Base-by-base conservation (phyloP, 2,329 filamentous ascomycete species). In the Phyllosticta citriasiana region DNA sequence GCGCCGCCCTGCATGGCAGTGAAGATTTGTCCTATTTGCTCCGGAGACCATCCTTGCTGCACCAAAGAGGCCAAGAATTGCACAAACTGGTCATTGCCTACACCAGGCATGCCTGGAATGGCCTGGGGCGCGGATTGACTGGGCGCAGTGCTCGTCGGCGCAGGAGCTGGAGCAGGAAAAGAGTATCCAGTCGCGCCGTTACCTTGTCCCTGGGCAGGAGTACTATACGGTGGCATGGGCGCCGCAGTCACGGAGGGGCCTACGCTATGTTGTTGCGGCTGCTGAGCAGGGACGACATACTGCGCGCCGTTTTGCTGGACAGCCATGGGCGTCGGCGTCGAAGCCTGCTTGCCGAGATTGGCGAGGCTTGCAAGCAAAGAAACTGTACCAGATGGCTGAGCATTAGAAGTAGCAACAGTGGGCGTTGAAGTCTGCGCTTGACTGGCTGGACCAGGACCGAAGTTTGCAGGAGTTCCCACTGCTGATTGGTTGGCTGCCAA, bases 321-420 rank as follows among this genome's bases (percentile, higher is more conserved):
- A 26, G 53, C 27, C 33, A 26, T 60, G 25, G 57, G 60, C 22
- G 55, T 7, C 7, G 60, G 55, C 14, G 59, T 16, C 40, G 60
- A 62, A 65, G 61, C 66, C 35, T 69, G 70, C 57, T 72, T 72
- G 27, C 66, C 67, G 57, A 71, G 63, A 53, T 66, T 65, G 53
- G 70, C 69, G 56, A 75, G 67, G 10, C 70, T 70, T 54, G 72
- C 71, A 63, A 72, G 69, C 30, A 74, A 62, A 63, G 72, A 67
- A 62, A 64, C 66, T 35, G 68, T 62, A 62, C 71, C 71, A 60
- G 65, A 63, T 58, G 66, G 59, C 57, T 67, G 65, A 40, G 64
- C 40, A 47, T 67, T 62, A 59, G 64, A 57, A 56, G 64, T 54
- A 30, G 65, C 62, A 26, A 64, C 61, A 63, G 66, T 63, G 16